Percentiles rank a stretch among this genome's conserved stretches.
phyloP scores from a whole-genome alignment of 139 green algal genomes.

The Chlamydomonas incerta region DNA sequence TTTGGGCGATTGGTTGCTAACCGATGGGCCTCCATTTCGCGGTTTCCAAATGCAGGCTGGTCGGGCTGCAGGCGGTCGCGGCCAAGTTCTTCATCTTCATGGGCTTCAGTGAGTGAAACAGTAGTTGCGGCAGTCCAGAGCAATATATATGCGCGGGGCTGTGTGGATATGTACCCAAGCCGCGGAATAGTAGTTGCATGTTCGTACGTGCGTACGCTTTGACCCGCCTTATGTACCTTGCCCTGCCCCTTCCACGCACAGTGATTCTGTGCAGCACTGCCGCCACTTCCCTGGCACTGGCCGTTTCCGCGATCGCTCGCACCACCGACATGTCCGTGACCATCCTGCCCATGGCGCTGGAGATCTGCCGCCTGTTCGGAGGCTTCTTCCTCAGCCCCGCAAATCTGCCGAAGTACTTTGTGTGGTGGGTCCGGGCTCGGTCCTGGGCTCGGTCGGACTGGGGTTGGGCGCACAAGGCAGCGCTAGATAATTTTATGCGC shows the following conservation, averaged over 20 bases:
- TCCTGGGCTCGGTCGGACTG: too few species aligned
- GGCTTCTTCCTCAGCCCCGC: slow-evolving; percentile 60
- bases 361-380: slow-evolving; percentile 49
- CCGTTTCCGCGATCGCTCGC: slow-evolving; percentile 49
- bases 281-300: slow-evolving; percentile 54
- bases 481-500: too few species aligned
- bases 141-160: too few species aligned
- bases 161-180: background rate
- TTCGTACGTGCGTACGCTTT: too few species aligned
- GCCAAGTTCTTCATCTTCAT: slow-evolving; percentile 45
- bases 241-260: too few species aligned
- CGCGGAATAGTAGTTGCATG: too few species aligned
- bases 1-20: too few species aligned
- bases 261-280: background rate
- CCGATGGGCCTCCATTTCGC: too few species aligned
- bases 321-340: slow-evolving; percentile 58
- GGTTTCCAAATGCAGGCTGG: slow-evolving; percentile 18
- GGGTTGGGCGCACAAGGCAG: too few species aligned
- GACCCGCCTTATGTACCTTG: too few species aligned
- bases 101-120: slow-evolving; percentile 42
- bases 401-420: slow-evolving; percentile 58
- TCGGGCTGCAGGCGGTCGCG: slow-evolving; percentile 55
- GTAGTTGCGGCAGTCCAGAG: too few species aligned
- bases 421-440: slow-evolving; percentile 11
- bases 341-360: slow-evolving; percentile 54